Conservation (phyloP, 2,329 filamentous ascomycete species). For the Colletotrichum somersetense region DNA sequence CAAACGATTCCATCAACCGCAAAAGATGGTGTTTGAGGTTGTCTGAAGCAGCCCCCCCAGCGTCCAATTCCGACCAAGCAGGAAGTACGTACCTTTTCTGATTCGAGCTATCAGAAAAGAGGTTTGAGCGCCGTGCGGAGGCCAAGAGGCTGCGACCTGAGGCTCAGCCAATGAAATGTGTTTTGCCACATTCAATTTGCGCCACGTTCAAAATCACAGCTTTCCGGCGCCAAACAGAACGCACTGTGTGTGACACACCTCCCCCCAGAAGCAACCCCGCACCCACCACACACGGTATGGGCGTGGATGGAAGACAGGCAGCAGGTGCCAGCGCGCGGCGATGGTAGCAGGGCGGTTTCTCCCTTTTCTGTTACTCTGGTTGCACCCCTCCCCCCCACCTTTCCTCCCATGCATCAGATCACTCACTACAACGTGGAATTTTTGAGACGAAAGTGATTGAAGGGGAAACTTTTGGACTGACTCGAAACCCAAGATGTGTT, state of each 20-base stretch:
- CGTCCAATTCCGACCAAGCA: not conserved
- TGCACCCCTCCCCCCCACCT: not conserved
- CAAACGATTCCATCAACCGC: not conserved
- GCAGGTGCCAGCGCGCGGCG: not conserved
- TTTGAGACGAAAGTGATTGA: not conserved
- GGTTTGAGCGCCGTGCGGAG: not conserved
- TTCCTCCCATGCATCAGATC: constrained; percentile 12
- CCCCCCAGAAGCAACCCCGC: constrained; percentile 23
- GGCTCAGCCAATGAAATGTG: constrained; percentile 11
- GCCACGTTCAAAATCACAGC: constrained; percentile 11
- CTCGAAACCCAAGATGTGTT: not conserved
- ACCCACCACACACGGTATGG: constrained; percentile 16
- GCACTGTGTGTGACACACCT: not conserved
- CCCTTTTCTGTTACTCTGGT: not conserved
- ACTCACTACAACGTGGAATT: constrained; percentile 13
- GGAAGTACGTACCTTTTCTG: constrained; percentile 17
- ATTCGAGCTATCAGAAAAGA: not conserved
- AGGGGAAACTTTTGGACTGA: not conserved
- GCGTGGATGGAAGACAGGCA: constrained; percentile 3
- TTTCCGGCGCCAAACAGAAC: constrained; percentile 12
- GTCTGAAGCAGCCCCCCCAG: constrained; percentile 15
- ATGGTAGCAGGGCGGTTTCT: constrained; percentile 2
- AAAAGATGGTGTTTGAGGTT: constrained; percentile 15
- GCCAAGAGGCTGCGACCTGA: constrained; percentile 6
- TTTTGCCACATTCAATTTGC: constrained; percentile 15